Conservation (phyloP, 1,284 basidiomycete species). For the Sanghuangporus weigelae region DNA sequence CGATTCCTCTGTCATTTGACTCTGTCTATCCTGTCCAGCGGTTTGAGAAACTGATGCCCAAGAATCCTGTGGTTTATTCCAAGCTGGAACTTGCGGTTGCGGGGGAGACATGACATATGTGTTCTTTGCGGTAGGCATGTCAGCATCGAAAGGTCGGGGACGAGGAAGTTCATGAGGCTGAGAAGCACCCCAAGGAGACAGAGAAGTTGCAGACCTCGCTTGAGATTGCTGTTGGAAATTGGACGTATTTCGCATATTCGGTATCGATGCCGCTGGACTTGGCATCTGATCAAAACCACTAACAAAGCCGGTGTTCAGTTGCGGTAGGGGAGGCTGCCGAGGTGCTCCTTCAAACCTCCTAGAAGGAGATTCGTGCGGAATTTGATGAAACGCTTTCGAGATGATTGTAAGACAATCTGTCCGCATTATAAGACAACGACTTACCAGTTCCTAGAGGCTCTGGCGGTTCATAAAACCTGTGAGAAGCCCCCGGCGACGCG, state of each 20-base stretch:
- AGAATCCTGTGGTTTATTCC: slow-evolving; percentile 3
- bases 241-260: not conserved
- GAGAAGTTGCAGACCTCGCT: not conserved
- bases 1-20: slow-evolving; percentile 13
- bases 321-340: slow-evolving; percentile 7
- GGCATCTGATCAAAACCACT: slow-evolving; percentile 4
- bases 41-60: slow-evolving; percentile 4
- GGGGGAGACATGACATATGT: slow-evolving; percentile 2
- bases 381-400: slow-evolving; percentile 4
- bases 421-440: not conserved
- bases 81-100: slow-evolving; percentile 1
- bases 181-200: slow-evolving; percentile 12
- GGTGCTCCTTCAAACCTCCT: not conserved
- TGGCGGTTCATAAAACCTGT: slow-evolving; percentile 6
- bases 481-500: not conserved
- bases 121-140: slow-evolving; percentile 9
- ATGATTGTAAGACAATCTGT: not conserved
- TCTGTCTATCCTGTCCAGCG: not conserved
- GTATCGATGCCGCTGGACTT: slow-evolving; percentile 6
- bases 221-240: slow-evolving; percentile 3
- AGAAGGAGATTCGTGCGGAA: not conserved
- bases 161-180: slow-evolving; percentile 4
- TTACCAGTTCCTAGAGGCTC: not conserved
- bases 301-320: slow-evolving; percentile 1
- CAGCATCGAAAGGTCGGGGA: slow-evolving; percentile 15